A percentile compares a stretch with the other conserved stretches of the same genome.
phyloP scores from a whole-genome alignment of 345 rosid genomes.

The Psidium friedrichsthalianum region DNA sequence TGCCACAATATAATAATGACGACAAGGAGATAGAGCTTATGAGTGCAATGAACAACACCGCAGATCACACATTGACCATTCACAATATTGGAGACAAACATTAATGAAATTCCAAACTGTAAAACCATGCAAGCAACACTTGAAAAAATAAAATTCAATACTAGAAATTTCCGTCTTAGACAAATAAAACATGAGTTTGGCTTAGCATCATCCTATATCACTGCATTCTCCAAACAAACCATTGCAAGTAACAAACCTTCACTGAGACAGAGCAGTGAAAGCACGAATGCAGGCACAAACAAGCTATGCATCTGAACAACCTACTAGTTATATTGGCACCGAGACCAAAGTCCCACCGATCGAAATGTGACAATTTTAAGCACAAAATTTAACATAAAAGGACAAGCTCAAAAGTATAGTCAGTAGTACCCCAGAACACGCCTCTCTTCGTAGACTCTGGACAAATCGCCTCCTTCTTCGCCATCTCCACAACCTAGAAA shows the following conservation, averaged over 20 bases:
- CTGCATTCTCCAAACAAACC: not conserved
- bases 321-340: not conserved
- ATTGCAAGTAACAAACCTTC: not conserved
- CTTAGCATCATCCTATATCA: not conserved
- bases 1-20: not conserved
- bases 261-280: not conserved
- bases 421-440: slow-evolving; percentile 62
- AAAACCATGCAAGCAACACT: too few species aligned
- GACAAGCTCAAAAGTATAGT: not conserved
- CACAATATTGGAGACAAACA: not conserved
- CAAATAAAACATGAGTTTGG: not conserved
- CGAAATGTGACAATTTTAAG: not conserved
- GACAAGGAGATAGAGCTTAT: not conserved
- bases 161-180: not conserved
- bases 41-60: not conserved
- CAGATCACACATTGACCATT: not conserved
- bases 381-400: not conserved
- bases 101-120: too few species aligned
- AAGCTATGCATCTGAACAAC: not conserved
- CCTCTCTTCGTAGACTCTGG: slow-evolving; percentile 78
- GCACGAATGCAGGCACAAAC: not conserved
- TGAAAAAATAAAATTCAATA: not conserved
- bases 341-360: not conserved
- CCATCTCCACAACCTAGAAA: slow-evolving; percentile 96
- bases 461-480: slow-evolving; percentile 70